phyloP scores from a whole-genome alignment of 129 eudicot species.

The Helianthus tuberosus region DNA sequence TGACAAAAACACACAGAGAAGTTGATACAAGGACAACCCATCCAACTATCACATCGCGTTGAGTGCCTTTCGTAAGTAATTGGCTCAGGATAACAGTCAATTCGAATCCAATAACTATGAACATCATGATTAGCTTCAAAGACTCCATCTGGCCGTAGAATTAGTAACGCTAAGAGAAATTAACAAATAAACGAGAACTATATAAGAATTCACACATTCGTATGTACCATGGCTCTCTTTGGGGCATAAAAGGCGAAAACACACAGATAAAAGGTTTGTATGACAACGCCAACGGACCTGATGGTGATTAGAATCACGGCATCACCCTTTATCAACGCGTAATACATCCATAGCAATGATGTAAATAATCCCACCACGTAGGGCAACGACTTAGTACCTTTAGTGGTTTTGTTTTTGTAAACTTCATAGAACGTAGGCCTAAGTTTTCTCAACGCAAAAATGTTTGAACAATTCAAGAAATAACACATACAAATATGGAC shows the following conservation, averaged over 20 bases:
- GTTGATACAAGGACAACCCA: conserved; percentile 79
- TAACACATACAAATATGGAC: not conserved
- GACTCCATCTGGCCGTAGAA: conserved; percentile 55
- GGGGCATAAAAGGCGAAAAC: conserved; percentile 72
- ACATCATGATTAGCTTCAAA: conserved; percentile 41
- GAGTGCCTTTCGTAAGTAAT: conserved; percentile 43
- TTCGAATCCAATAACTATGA: conserved; percentile 65
- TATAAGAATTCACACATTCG: not conserved
- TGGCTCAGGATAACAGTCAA: conserved; percentile 54
- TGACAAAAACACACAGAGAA: conserved; percentile 80
- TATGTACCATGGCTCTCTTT: conserved; percentile 46
- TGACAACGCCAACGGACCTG: conserved; percentile 68
- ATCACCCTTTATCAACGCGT: conserved; percentile 68
- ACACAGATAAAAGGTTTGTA: conserved; percentile 58
- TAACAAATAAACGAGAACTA: not conserved
- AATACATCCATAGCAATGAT: conserved; percentile 83
- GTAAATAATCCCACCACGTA: conserved; percentile 79
- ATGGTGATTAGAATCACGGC: conserved; percentile 74
- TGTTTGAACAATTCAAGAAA: not conserved
- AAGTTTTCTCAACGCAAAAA: not conserved
- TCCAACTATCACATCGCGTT: conserved; percentile 68
- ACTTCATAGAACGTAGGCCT: conserved; percentile 86
- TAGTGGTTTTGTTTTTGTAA: conserved; percentile 78
- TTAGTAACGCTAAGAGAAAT: not conserved
- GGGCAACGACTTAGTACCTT: conserved; percentile 77